Base-by-base conservation (phyloP, 805 yeast genomes). In the Barnettozyma californica region DNA sequence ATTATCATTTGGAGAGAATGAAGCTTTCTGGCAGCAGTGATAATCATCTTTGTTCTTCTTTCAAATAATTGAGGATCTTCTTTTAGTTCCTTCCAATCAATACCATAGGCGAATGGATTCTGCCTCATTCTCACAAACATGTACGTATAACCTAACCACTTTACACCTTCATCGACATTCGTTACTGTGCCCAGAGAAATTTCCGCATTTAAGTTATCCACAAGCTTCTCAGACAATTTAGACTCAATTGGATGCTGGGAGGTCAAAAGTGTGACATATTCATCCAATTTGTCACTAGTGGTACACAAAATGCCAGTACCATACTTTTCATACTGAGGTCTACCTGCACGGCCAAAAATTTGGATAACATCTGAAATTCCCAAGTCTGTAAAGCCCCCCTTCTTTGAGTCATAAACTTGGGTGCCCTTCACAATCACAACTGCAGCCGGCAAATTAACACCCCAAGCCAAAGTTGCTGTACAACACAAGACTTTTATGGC, bases 401-500 rank as follows among this genome's bases (percentile, higher is more conserved):
- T 85, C 63, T 91, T 88, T 0, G 98, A 77, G 63, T 94, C 95
- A 62, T 94, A 94, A 0, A 94, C 90, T 61, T 92, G 96, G 0
- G 99, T 94, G 0, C 99, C 99, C 60, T 94, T 94, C 29, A 94
- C 82, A 53, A 94, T 87, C 19, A 94, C 99, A 37, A 90, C 96
- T 1, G 97, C 97, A 7, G 99, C 99, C 2, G 99, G 99, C 50
- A 94, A 72, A 62, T 94, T 94, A 18, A 94, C 98, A 77, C 99
- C 99, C 99, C 99, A 94, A 0, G 99, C 99, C 50, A 94, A 77
- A 0, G 99, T 94, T 0, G 99, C 96, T 2, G 99, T 94, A 75
- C 97, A 90, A 59, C 95, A 86, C 16, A 94, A 69, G 0, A 94
- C 98, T 51, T 84, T 87, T 53, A 94, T 84, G 0, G 90, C 86